Evolutionary conservation across 768 basidiomycete species (phyloP).

Genomic region (Gloeostereum incarnatum): DNA sequence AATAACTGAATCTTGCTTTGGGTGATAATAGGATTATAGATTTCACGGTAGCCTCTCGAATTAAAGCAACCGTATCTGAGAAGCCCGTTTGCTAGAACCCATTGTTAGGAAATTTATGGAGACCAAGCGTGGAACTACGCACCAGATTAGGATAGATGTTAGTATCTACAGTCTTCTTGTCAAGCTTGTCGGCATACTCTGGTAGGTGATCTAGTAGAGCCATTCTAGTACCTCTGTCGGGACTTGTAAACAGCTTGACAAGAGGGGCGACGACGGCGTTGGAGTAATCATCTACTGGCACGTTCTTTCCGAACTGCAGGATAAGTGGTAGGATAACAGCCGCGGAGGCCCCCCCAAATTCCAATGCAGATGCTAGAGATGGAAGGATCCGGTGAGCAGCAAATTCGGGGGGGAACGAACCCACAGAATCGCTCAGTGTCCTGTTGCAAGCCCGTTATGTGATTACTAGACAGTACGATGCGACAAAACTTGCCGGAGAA

Average conservation of each 20-base stretch:
- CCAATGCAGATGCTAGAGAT: conserved; percentile 67
- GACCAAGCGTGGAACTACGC: conserved; percentile 15
- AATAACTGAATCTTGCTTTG: conserved; percentile 46
- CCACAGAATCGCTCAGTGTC: conserved; percentile 68
- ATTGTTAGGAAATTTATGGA: neutral
- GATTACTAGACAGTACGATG: neutral
- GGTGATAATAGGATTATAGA: conserved; percentile 77
- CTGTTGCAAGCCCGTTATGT: conserved; percentile 21
- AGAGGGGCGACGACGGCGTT: conserved; percentile 67
- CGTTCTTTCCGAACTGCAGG: conserved; percentile 66
- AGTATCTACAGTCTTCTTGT: conserved; percentile 76
- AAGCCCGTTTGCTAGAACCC: conserved; percentile 85
- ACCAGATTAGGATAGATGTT: conserved; percentile 93
- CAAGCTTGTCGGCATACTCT: conserved; percentile 81
- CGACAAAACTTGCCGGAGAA: conserved; percentile 48
- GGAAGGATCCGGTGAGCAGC: conserved; percentile 82
- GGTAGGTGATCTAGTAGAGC: conserved; percentile 80
- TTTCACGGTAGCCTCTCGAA: conserved; percentile 91
- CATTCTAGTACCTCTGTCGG: conserved; percentile 92
- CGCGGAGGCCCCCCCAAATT: conserved; percentile 72
- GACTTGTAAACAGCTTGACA: conserved; percentile 76
- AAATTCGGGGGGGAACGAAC: conserved; percentile 82
- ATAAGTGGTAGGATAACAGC: conserved; percentile 77
- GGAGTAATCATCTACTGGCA: conserved; percentile 63
- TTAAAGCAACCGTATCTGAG: conserved; percentile 86